Conservation (phyloP, 2,329 filamentous ascomycete species). For the Colletotrichum simmondsii region DNA sequence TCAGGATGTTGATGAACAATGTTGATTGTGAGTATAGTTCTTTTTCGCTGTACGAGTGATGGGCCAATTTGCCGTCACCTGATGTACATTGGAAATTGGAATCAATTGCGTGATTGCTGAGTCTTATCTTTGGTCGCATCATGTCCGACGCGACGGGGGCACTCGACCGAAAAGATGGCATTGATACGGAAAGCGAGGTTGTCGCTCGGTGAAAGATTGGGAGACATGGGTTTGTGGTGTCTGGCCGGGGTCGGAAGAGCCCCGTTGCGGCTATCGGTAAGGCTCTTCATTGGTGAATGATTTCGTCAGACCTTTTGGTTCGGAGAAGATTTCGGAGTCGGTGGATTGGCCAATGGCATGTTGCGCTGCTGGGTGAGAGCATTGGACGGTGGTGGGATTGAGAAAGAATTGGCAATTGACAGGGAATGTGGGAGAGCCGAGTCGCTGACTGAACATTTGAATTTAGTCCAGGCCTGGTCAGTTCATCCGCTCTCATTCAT, state of each 20-base stretch:
- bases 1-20: neutral
- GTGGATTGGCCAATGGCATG: neutral
- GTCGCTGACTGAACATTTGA: neutral
- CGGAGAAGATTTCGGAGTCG: constrained; percentile 10
- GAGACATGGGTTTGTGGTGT: neutral
- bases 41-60: neutral
- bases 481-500: neutral
- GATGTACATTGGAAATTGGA: neutral
- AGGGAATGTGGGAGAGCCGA: neutral
- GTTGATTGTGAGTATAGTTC: no score
- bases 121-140: constrained; percentile 7
- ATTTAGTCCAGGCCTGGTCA: neutral
- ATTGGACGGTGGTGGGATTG: neutral
- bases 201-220: neutral
- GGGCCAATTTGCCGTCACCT: neutral
- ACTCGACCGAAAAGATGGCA: neutral
- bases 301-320: neutral
- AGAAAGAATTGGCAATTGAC: neutral
- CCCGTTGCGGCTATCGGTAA: constrained; percentile 24
- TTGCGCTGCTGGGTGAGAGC: neutral
- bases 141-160: neutral
- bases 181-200: neutral
- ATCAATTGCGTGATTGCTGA: constrained; percentile 10
- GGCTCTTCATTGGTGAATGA: constrained; percentile 3
- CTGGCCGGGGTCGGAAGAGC: neutral